Conservation (phyloP, 177 flowering plant genomes). For the Vitis hybrid region DNA sequence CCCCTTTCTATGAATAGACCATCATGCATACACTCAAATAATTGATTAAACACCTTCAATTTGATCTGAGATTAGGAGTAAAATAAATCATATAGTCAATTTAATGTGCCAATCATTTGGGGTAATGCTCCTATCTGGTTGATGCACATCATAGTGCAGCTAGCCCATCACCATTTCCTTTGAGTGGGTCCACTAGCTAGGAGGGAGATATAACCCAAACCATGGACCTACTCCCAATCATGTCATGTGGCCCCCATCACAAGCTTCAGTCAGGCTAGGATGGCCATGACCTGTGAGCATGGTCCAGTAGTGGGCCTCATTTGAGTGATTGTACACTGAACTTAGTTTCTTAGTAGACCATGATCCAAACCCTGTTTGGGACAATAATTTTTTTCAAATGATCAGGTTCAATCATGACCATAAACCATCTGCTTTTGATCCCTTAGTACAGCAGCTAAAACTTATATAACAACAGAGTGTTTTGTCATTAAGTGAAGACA, state of each 20-base stretch:
- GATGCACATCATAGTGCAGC: neutral
- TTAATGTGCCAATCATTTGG: neutral
- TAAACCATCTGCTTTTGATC: neutral
- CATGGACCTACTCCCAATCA: neutral
- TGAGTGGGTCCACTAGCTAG: neutral
- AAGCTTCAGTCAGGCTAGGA: neutral
- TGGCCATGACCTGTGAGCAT: slow-evolving; percentile 4
- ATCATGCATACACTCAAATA: too few species aligned
- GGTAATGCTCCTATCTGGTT: neutral
- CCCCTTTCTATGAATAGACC: too few species aligned
- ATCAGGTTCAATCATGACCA: slow-evolving; percentile 7
- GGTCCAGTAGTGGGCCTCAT: neutral
- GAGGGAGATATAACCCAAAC: neutral
- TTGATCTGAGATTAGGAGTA: too few species aligned
- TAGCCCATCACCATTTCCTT: neutral
- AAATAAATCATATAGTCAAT: too few species aligned
- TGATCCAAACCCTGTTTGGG: slow-evolving; percentile 2
- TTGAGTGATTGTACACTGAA: neutral
- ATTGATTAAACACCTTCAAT: too few species aligned
- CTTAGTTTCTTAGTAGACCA: neutral
- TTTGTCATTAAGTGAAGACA: too few species aligned
- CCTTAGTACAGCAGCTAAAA: slow-evolving; percentile 1
- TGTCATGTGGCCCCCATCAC: neutral
- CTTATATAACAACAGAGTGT: neutral
- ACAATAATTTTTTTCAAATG: neutral